These are phyloP conservation scores for Candida quercuum DNA, from an alignment of 805 yeast genomes.

Conservation along the genomic window DNA sequence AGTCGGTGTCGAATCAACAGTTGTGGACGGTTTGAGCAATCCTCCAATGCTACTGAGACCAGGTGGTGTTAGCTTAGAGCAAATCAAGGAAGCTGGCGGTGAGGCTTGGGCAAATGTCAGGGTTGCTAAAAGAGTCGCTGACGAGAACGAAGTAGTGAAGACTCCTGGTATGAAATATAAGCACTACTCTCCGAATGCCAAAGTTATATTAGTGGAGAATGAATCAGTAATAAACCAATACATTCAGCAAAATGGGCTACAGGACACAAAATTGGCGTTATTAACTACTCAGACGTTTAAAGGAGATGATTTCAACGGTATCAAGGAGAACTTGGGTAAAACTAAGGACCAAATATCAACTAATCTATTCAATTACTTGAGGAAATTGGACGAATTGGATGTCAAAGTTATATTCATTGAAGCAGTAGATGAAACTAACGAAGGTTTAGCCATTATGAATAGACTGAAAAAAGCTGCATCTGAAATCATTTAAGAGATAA, in stretches of 20 bases:
- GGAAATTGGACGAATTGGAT: slow-evolving; percentile 67
- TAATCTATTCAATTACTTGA: slow-evolving; percentile 63
- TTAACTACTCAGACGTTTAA: slow-evolving; percentile 32
- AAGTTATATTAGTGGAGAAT: slow-evolving; percentile 63
- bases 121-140: slow-evolving; percentile 60
- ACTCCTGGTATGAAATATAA: slow-evolving; percentile 99
- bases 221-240: slow-evolving; percentile 18
- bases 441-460: slow-evolving; percentile 95
- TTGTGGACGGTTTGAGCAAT: slow-evolving; percentile 76
- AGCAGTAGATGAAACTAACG: slow-evolving; percentile 67
- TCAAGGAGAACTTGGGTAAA: slow-evolving; percentile 34
- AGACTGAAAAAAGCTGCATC: slow-evolving; percentile 80
- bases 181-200: slow-evolving; percentile 90
- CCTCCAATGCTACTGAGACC: slow-evolving; percentile 93
- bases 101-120: slow-evolving; percentile 56
- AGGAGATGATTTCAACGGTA: slow-evolving; percentile 17
- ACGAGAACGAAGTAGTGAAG: slow-evolving; percentile 63
- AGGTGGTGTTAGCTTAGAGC: slow-evolving; percentile 86
- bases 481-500: slow-evolving; percentile 28
- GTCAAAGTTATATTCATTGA: slow-evolving; percentile 79
- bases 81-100: slow-evolving; percentile 64
- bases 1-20: slow-evolving; percentile 94
- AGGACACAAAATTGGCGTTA: slow-evolving; percentile 43
- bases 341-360: slow-evolving; percentile 58
- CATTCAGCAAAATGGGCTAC: slow-evolving; percentile 22